Base-by-base conservation (phyloP, 306 rosid species). In the Medicago arabica region DNA sequence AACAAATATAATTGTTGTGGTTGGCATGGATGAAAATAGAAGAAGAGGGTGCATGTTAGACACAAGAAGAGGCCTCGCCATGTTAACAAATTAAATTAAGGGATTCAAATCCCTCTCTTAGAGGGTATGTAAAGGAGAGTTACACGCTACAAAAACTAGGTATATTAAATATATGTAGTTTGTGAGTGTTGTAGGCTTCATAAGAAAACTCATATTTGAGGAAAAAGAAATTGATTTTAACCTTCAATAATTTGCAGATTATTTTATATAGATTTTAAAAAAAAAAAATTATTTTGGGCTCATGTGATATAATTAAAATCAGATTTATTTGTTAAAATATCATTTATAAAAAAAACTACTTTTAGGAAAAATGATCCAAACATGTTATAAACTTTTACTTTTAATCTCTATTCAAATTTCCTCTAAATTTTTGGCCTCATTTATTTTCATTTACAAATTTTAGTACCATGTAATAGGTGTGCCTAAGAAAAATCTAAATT, bases 11-110 rank as follows among this genome's bases (percentile, higher is more conserved):
- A 79, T 36, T 12, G 79, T 53, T 9, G 75, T 53, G 11, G 38
- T 4, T 51, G 81, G 44, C 28, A 47, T 44, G 34, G 78, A 75
- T 19, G 74, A 71, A 41, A 59, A 62, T 50, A 49, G 74, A 81
- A 72, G 69, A 80, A 71, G 80, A 51, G 25, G 18, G 18, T 80
- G 75, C 1, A 60, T 39, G 7, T 72, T 31, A 41, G 51, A 63
- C 68, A n/a, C 2, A 17, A 80, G 66, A 71, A 77, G 25, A 55
- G 55, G 72, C 67, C 87, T 88, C 0, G 84, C 75, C 91, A 86
- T 86, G 72, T 77, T 58, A 28, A 53, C 38, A 38, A 70, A 47
- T 47, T 39, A 16, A 58, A 38, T 50, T 40, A 43, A 31, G 17
- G 6, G 31, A 18, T 6, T 18, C 21, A 18, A 55, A 15, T 66